Evolutionary conservation across 257 asterid genomes (phyloP), one percentile per base, ranked within the genome.

Genomic region (Avicennia marina): DNA sequence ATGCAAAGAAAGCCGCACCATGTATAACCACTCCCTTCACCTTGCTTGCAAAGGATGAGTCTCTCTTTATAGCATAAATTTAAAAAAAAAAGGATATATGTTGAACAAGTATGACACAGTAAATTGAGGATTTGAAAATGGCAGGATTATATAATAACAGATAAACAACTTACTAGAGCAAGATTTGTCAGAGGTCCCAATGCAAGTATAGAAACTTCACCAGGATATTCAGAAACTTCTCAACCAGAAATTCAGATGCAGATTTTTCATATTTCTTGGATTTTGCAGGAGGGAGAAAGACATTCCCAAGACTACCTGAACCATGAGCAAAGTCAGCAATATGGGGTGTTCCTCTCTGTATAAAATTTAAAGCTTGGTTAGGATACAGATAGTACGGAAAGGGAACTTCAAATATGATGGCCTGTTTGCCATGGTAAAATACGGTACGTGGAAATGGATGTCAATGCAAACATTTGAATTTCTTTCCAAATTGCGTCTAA

Each of bases 151-250:
- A n/a, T n/a, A n/a, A 25, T 24, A 34, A 18, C 6, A 24, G 19
- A 53, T 24, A 26, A 19, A 42, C 26, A 56, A 78, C 86, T 70
- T 69, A 89, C 99, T 60, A 89, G 68, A 11, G 99, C 99, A 41
- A 93, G 68, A 67, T 93, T 93, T 41, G 99, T 93, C 11, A 93
- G 72, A 69, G 99, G 99, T 50, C 99, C 99, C 57, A 93, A 72
- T 39, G 99, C 99, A 70, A 93, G 99, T 68, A 93, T 73, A 58
- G 97, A 80, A 66, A 93, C 87, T 84, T 93, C 99, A 43, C 96
- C 95, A 56, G 99, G 97, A 71, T 64, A 84, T 67, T 93, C 81
- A 40, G 83, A 76, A 42, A 86, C 91, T 72, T 78, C 25, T 89
- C 85, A 0, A 93, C 99, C 69, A 93, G 65, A 73, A 89, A 89